phyloP scores from a whole-genome alignment of 2,329 filamentous ascomycete species.

The Phaeoacremonium minimum region DNA sequence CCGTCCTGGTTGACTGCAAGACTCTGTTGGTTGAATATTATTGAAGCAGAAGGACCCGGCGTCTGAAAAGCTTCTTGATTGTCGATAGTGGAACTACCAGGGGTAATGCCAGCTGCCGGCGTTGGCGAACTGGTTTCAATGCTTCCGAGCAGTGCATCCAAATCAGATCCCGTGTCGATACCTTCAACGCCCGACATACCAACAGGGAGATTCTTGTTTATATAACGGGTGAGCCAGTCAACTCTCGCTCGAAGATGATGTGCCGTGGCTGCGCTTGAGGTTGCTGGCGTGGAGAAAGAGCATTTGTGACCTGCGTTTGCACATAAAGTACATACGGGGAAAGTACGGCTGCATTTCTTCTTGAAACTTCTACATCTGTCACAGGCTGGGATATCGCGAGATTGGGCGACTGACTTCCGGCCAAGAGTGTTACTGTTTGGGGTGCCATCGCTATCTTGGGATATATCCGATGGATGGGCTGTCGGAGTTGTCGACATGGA shows the following conservation, averaged over 20 bases:
- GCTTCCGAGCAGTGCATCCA: conserved; percentile 10
- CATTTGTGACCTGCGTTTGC: conserved; percentile 32
- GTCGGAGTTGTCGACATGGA: conserved; percentile 7
- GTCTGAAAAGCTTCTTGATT: neutral
- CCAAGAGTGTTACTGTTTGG: too few species aligned
- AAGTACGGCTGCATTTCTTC: conserved; percentile 38
- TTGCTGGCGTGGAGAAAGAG: conserved; percentile 24
- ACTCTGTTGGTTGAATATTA: neutral
- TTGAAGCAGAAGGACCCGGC: neutral
- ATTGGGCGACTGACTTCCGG: conserved; percentile 13
- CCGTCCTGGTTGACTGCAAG: neutral
- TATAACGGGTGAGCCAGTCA: conserved; percentile 30
- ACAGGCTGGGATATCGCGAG: conserved; percentile 25
- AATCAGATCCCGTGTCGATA: conserved; percentile 29
- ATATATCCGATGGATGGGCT: too few species aligned
- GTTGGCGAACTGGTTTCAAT: neutral
- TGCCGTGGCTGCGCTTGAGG: conserved; percentile 24
- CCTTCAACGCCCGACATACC: conserved; percentile 21
- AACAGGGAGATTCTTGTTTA: conserved; percentile 23
- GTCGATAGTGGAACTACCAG: neutral
- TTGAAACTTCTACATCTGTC: conserved; percentile 39
- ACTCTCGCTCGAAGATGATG: conserved; percentile 33
- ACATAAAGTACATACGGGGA: conserved; percentile 33
- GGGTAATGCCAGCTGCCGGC: neutral
- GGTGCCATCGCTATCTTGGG: too few species aligned